Base-by-base conservation (phyloP, 2,329 filamentous ascomycete species). In the Stagonosporopsis vannaccii region DNA sequence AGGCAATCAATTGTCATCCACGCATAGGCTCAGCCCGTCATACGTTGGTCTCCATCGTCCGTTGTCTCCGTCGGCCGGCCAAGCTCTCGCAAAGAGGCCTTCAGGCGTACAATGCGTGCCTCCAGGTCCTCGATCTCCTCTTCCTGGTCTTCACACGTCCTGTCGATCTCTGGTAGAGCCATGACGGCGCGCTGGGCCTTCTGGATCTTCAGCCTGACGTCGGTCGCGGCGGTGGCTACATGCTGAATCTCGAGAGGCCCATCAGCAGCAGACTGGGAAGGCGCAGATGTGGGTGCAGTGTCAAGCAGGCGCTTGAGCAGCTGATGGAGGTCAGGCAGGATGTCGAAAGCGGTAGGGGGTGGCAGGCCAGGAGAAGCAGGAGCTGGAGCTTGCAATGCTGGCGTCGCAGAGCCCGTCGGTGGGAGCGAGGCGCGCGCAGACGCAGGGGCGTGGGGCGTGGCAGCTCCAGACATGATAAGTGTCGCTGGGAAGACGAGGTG, bases 281-380 rank as follows among this genome's bases (percentile, higher is more conserved):
- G 65, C 1, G 67, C 67, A 11, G 66, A 62, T 4, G 69, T 63
- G 0, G 70, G 63, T 4, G 67, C 64, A 66, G 65, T 69, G 25
- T 78, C 81, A 65, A 90, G 86, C 17, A 97, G 84, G 46, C 90
- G 90, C 63, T 87, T 82, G 59, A 97, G 86, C 64, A 96, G 86
- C 56, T 87, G 83, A 69, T 91, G 88, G 50, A 97, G 86, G 69
- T 92, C 87, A 23, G 92, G 91, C 50, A 96, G 85, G 65, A 92
- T 86, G 80, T 97, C 93, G 79, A 97, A 91, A 45, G 87, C 87
- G 75, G 93, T 89, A 25, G 93, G 90, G 45, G 90, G 85, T 60
- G 95, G 89, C 52, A 89, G 86, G 2, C 84, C 78, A 28, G 88
- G 83, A 56, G 85, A 79, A 61, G 80, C 75, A 70, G 83, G 53